Evolutionary conservation across 2,329 filamentous ascomycete genomes (phyloP).

Genomic region (Exophiala viscosa): DNA sequence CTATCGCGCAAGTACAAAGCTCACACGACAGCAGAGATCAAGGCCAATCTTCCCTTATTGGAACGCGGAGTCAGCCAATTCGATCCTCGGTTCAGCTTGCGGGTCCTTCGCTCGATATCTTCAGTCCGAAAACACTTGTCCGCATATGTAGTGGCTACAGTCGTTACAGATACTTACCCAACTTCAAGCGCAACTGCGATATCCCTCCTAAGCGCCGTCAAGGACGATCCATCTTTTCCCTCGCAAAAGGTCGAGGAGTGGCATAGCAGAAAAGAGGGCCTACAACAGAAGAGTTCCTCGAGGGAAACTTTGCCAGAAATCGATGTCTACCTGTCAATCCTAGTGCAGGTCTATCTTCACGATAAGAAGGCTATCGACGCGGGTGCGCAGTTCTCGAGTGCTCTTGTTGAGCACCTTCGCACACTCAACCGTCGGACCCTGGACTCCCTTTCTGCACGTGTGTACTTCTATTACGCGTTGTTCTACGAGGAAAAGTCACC

Average conservation of each 20-base stretch:
- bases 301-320: conserved; percentile 83
- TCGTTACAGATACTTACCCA: conserved; percentile 76
- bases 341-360: conserved; percentile 81
- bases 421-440: conserved; percentile 87
- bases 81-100: conserved; percentile 89
- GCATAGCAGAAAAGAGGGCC: conserved; percentile 71
- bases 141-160: conserved; percentile 73
- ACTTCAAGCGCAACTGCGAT: conserved; percentile 64
- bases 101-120: conserved; percentile 91
- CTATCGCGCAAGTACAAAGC: not conserved
- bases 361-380: conserved; percentile 77
- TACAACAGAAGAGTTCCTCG: conserved; percentile 55
- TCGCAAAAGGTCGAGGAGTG: conserved; percentile 57
- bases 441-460: conserved; percentile 88
- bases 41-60: conserved; percentile 85
- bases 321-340: conserved; percentile 81
- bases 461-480: conserved; percentile 96
- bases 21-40: conserved; percentile 66
- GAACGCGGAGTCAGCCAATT: conserved; percentile 90
- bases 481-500: conserved; percentile 91
- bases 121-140: conserved; percentile 89
- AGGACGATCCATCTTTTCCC: conserved; percentile 54
- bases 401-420: conserved; percentile 79
- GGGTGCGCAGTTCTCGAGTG: conserved; percentile 79
- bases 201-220: conserved; percentile 65